Evolutionary conservation across 1,139 yeast species (phyloP), one percentile per base, ranked within the genome.

Genomic region (Pichia sp.): DNA sequence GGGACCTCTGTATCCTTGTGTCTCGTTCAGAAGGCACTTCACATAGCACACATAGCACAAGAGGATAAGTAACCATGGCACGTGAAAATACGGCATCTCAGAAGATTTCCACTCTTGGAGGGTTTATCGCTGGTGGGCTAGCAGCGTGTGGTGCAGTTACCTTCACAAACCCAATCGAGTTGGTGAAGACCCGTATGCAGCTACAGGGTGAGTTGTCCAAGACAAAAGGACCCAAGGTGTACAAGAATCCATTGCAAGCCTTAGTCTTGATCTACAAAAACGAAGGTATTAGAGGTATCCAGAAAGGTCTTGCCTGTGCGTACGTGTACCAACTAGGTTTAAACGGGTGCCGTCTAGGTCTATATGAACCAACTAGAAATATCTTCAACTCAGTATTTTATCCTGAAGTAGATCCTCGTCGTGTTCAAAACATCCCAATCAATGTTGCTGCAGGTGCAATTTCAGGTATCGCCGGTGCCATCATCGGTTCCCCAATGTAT

Each of bases 131-230:
- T 13, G 99, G 98, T 55, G 97, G 96, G 7, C 62, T 90, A 10
- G 99, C 99, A 1, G 97, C 98, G 3, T 92, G 98, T 74, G 95
- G 96, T 53, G 98, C 99, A 0, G 99, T 93, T 41, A 93, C 97
- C 0, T 87, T 92, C 70, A 92, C 98, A 10, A 93, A 93, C 67
- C 99, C 99, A 8, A 87, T 93, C 57, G 99, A 93, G 68, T 77
- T 93, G 61, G 90, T 92, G 66, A 93, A 93, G 73, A 93, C 95
- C 3, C 78, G 98, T 71, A 88, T 93, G 96, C 99, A 93, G 71
- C 76, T 93, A 45, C 97, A 93, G 72, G 99, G 99, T 54, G 98
- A 93, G 71, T 76, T 93, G 52, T 75, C 84, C 3, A 45, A 47
- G 40, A 78, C 82, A 2, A 71, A 75, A 45, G 80, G 76, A 1